Evolutionary conservation across 2,329 filamentous ascomycete genomes (phyloP).

Genomic region (Alternaria sp.): DNA sequence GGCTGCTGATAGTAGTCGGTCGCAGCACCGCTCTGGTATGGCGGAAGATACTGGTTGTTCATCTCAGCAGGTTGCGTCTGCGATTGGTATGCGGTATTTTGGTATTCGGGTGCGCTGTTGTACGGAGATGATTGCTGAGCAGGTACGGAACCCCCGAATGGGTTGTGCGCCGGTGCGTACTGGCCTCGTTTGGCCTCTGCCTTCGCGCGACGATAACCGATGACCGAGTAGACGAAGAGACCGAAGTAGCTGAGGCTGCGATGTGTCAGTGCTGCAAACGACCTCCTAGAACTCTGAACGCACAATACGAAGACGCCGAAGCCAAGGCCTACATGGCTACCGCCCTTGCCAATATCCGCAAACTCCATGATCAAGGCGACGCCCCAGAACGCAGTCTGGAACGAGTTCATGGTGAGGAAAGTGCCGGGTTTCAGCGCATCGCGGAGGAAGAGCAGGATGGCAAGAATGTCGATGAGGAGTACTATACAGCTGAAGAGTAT

Average conservation of each 20-base stretch:
- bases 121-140: conserved; percentile 21
- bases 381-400: conserved; percentile 46
- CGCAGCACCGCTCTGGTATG: conserved; percentile 26
- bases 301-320: conserved; percentile 47
- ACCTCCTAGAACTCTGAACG: neutral
- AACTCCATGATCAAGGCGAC: conserved; percentile 41
- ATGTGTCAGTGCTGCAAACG: conserved; percentile 7
- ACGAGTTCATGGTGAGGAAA: conserved; percentile 45
- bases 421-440: conserved; percentile 38
- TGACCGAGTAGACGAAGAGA: conserved; percentile 50
- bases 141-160: conserved; percentile 21
- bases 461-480: conserved; percentile 43
- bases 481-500: conserved; percentile 42
- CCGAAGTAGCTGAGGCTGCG: conserved; percentile 44
- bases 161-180: conserved; percentile 43
- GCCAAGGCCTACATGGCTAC: conserved; percentile 29
- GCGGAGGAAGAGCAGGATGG: conserved; percentile 44
- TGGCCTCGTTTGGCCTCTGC: conserved; percentile 41
- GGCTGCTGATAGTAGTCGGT: conserved; percentile 34
- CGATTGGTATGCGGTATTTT: conserved; percentile 35
- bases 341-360: conserved; percentile 29
- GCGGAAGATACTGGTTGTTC: conserved; percentile 25
- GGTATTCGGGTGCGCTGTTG: conserved; percentile 23
- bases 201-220: conserved; percentile 45
- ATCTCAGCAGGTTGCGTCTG: conserved; percentile 21